Evolutionary conservation across 2,329 filamentous ascomycete genomes (phyloP), one percentile per base, ranked within the genome.

Genomic region (Ceratocystis papillata): DNA sequence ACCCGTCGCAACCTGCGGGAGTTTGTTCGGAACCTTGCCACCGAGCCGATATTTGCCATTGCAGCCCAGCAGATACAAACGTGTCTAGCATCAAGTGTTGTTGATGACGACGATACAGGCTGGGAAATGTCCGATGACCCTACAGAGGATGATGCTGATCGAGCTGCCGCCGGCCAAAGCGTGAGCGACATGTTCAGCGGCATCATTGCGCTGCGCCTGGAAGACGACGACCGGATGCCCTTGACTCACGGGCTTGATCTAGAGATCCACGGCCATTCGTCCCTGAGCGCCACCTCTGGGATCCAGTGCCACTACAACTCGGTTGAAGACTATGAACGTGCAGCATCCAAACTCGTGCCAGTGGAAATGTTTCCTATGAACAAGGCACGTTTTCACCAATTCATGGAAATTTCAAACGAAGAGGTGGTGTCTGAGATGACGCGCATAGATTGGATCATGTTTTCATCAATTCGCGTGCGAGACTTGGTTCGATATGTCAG

Each of bases 381-480:
- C 70, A 97, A 97, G 75, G 80, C 87, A 53, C 88, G 94, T 68
- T 99, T 94, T 80, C 90, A 92, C 70, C 85, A 88, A 63, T 89
- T 97, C 70, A 96, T 97, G 87, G 88, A 89, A 45, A 87, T 87
- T 28, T 81, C 88, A 0, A 88, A 95, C 64, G 89, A 96, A 68
- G 84, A 90, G 62, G 87, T 97, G 70, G 93, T 93, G 17, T 87
- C 88, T 68, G 94, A 99, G 75, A 82, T 99, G 72, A 97, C 94
- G 3, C 83, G 93, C 68, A 96, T 99, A 65, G 94, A 99, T 76
- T 97, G 93, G 93, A 86, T 95, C 74, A 94, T 97, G 88, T 97
- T 96, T 75, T 95, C 89, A 64, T 92, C 91, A 0, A 96, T 97
- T 69, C 86, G 90, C 30, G 89, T 96, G 65, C 89, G 94, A 67